Percentiles rank a stretch among this genome's conserved stretches.
phyloP scores from a whole-genome alignment of 2,329 filamentous ascomycete genomes.

The Epichloe uncinata region DNA sequence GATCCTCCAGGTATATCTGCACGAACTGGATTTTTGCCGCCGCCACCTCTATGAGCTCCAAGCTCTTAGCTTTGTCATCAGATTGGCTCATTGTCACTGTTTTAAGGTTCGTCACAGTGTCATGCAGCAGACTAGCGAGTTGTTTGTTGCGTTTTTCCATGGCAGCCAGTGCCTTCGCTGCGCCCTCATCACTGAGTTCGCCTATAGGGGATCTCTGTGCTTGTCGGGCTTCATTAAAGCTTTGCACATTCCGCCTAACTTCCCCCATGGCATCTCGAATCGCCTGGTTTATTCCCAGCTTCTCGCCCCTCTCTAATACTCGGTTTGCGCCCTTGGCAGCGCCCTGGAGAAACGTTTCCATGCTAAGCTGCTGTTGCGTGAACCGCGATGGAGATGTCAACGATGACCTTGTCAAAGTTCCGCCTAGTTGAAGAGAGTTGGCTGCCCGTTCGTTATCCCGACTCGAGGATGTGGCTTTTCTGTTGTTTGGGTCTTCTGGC shows the following conservation, averaged over 20 bases:
- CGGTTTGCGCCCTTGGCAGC: constrained; percentile 66
- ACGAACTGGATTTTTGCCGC: constrained; percentile 53
- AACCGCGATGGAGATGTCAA: constrained; percentile 34
- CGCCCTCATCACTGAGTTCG: constrained; percentile 22
- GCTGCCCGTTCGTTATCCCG: constrained; percentile 24
- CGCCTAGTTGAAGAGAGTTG: constrained; percentile 26
- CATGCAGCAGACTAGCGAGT: constrained; percentile 54
- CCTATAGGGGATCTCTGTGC: constrained; percentile 25
- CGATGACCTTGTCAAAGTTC: constrained; percentile 29
- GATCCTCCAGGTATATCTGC: constrained; percentile 47
- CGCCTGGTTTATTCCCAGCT: constrained; percentile 66
- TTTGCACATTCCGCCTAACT: constrained; percentile 62
- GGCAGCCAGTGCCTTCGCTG: constrained; percentile 26
- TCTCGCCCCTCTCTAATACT: constrained; percentile 59
- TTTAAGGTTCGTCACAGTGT: constrained; percentile 50
- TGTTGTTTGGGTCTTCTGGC: constrained; percentile 20
- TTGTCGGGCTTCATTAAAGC: constrained; percentile 44
- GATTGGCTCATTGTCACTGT: constrained; percentile 38
- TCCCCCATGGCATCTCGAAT: constrained; percentile 76
- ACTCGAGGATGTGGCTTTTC: constrained; percentile 9
- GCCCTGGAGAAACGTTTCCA: constrained; percentile 62
- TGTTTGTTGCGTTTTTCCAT: constrained; percentile 54
- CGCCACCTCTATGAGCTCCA: constrained; percentile 43
- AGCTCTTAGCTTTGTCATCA: constrained; percentile 33
- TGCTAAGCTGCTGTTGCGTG: constrained; percentile 43